Evolutionary conservation across 129 eudicot genomes (phyloP).

Genomic region (Mikania micrantha): DNA sequence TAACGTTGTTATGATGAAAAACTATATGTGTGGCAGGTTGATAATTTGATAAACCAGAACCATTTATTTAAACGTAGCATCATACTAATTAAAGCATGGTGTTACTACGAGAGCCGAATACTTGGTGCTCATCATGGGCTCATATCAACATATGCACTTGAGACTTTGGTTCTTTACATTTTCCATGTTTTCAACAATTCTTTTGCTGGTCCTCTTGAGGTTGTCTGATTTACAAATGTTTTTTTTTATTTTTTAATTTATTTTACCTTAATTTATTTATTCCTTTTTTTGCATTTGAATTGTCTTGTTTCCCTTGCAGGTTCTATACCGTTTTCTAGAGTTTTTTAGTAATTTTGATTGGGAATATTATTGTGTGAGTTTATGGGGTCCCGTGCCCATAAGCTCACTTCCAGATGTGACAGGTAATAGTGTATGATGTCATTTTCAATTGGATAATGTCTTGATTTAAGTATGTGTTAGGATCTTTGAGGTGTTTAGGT

Average conservation of each 20-base stretch:
- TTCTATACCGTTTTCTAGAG: slow-evolving; percentile 73
- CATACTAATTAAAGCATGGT: slow-evolving; percentile 89
- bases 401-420: slow-evolving; percentile 69
- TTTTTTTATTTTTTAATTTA: neutral
- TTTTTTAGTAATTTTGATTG: slow-evolving; percentile 91
- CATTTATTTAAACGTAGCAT: slow-evolving; percentile 85
- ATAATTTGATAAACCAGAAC: slow-evolving; percentile 60
- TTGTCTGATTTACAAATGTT: neutral
- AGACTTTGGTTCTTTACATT: slow-evolving; percentile 79
- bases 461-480: no score
- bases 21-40: slow-evolving; percentile 43
- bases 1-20: neutral
- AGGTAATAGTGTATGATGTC: slow-evolving; percentile 35
- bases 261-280: neutral
- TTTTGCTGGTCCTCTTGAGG: slow-evolving; percentile 85
- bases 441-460: neutral
- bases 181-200: slow-evolving; percentile 71
- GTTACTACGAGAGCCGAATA: slow-evolving; percentile 86
- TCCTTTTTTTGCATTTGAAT: slow-evolving; percentile 1
- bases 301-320: slow-evolving; percentile 35
- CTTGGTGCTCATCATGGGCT: slow-evolving; percentile 89
- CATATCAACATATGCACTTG: slow-evolving; percentile 83
- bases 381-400: slow-evolving; percentile 91
- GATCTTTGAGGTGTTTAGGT: no score
- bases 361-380: slow-evolving; percentile 75